A percentile compares a stretch with the other conserved stretches of the same genome.
Conservation (phyloP, 164 flowering plant genomes). For the Umbilicus rupestris region DNA sequence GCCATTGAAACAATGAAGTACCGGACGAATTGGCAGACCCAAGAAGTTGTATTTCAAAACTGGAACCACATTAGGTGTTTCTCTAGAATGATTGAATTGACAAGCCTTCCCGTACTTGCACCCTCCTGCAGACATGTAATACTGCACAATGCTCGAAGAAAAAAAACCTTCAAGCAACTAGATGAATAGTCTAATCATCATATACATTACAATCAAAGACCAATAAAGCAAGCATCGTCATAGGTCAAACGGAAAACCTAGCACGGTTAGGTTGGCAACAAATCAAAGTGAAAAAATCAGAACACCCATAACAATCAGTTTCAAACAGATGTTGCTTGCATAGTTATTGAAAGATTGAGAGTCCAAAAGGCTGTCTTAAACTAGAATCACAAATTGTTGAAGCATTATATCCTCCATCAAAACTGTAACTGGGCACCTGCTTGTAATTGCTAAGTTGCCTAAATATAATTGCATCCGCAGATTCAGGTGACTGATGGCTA, state of each 20-base stretch:
- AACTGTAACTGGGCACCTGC: background rate
- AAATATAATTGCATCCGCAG: background rate
- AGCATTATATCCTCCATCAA: background rate
- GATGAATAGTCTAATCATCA: background rate
- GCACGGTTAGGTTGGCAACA: too few species aligned
- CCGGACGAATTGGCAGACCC: slow-evolving; percentile 83
- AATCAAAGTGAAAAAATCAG: background rate
- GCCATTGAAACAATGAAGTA: slow-evolving; percentile 21
- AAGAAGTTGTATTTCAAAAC: slow-evolving; percentile 58
- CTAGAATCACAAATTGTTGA: background rate
- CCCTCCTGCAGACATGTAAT: slow-evolving; percentile 61
- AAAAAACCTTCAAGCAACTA: background rate
- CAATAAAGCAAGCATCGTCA: background rate
- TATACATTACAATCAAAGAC: background rate
- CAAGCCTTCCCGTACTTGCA: slow-evolving; percentile 79
- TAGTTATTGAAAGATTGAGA: background rate
- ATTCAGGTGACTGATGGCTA: background rate
- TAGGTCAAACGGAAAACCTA: too few species aligned
- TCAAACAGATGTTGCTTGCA: background rate
- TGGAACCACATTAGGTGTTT: slow-evolving; percentile 25
- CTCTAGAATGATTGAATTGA: slow-evolving; percentile 51
- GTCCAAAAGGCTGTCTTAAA: background rate
- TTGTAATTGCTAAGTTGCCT: background rate
- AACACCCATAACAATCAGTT: background rate
- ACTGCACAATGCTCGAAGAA: slow-evolving; percentile 39